phyloP scores from a whole-genome alignment of 2,329 filamentous ascomycete genomes.

The Bipolaris cookei region DNA sequence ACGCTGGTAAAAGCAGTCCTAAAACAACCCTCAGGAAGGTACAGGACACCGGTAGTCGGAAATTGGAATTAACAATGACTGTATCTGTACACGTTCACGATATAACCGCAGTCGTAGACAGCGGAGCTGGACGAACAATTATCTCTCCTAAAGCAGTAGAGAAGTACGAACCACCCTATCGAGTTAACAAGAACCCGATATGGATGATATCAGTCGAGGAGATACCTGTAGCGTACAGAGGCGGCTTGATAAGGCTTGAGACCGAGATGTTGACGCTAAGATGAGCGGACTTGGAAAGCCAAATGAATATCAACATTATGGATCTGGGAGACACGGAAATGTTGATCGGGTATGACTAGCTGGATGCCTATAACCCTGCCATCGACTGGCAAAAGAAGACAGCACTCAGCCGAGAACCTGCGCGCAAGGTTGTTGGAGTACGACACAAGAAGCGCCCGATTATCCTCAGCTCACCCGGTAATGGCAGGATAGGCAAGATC shows the following conservation, averaged over 20 bases:
- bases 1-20: background rate
- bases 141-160: background rate
- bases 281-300: background rate
- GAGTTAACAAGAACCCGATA: background rate
- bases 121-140: background rate
- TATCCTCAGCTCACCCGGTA: no score
- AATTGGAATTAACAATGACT: background rate
- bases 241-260: no score
- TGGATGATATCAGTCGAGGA: background rate
- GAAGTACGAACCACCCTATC: background rate
- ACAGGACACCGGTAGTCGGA: background rate
- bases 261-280: no score
- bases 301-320: background rate
- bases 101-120: background rate
- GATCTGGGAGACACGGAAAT: background rate
- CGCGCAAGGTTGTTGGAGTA: background rate
- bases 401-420: background rate
- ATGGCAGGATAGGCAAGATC: no score
- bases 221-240: no score
- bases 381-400: no score
- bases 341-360: background rate
- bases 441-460: background rate
- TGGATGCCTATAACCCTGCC: no score
- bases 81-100: background rate
- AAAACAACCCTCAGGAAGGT: background rate